phyloP scores from a whole-genome alignment of 345 rosid species.

The Psidium friedrichsthalianum region DNA sequence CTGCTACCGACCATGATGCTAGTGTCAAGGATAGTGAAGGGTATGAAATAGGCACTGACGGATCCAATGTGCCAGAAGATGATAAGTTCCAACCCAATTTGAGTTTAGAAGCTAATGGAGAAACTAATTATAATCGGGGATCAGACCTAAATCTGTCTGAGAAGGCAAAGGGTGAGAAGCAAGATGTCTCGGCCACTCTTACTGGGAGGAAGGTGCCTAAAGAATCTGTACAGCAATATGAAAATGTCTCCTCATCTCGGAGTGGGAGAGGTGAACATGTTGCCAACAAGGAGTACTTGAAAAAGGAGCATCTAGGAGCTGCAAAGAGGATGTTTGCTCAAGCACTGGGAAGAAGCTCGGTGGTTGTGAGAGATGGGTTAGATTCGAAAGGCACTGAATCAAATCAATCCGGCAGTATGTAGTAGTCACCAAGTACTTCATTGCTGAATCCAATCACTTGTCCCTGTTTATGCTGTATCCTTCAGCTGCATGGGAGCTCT shows the following conservation, averaged over 20 bases:
- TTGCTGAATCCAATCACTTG: background rate
- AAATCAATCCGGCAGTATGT: conserved; percentile 5
- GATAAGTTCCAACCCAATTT: conserved; percentile 10
- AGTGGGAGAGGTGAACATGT: conserved; percentile 11
- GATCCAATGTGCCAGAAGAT: conserved; percentile 1
- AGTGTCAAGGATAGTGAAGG: conserved; percentile 4
- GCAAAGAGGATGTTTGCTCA: conserved; percentile 61
- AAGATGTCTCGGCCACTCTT: background rate
- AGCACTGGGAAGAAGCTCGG: conserved; percentile 38
- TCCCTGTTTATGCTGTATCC: background rate
- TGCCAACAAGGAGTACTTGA: conserved; percentile 23
- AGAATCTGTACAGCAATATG: conserved; percentile 3
- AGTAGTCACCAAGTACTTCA: conserved; percentile 2
- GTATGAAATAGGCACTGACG: conserved; percentile 1
- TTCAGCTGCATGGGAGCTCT: background rate
- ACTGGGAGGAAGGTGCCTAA: conserved; percentile 8
- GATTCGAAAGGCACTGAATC: conserved; percentile 10
- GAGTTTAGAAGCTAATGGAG: conserved; percentile 7
- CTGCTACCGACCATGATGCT: conserved; percentile 1
- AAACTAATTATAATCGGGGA: background rate
- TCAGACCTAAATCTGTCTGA: background rate
- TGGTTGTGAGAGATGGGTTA: conserved; percentile 13
- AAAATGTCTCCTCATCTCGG: background rate
- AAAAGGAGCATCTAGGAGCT: conserved; percentile 43
- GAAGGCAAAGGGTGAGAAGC: conserved; percentile 6